A percentile compares a stretch with the other conserved stretches of the same genome.
These are phyloP conservation scores for Pseudonitzschia multiseries DNA, from an alignment of 108 stramenopile species.

Conservation along the genomic window DNA sequence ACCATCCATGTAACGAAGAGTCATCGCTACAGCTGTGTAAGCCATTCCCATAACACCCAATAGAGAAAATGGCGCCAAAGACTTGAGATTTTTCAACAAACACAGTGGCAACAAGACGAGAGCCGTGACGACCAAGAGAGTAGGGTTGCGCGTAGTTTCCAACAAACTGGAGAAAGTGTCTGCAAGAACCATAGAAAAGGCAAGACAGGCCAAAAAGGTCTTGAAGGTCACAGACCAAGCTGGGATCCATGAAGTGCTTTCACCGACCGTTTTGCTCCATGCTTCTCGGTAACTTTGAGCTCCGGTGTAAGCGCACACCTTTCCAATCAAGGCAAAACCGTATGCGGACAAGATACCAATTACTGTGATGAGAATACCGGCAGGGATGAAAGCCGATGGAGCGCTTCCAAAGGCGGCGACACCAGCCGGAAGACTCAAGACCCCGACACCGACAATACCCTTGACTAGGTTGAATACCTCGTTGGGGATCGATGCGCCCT, in stretches of 20 bases:
- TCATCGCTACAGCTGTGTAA: conserved; percentile 84
- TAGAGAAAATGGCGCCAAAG: conserved; percentile 84
- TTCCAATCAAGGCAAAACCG: conserved; percentile 87
- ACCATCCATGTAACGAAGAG: conserved; percentile 73
- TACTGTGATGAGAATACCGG: conserved; percentile 60
- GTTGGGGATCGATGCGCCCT: conserved; percentile 62
- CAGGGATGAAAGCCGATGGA: conserved; percentile 85
- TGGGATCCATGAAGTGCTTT: conserved; percentile 80
- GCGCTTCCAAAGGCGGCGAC: conserved; percentile 89
- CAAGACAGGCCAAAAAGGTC: conserved; percentile 87
- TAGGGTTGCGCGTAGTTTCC: conserved; percentile 50
- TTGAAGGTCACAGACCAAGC: conserved; percentile 79
- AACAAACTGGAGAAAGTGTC: conserved; percentile 82
- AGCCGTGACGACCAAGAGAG: conserved; percentile 65
- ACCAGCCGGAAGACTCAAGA: conserved; percentile 88
- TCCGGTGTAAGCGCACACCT: conserved; percentile 77
- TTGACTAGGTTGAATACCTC: conserved; percentile 91
- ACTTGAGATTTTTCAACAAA: conserved; percentile 78
- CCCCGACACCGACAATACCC: conserved; percentile 91
- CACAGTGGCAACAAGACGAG: conserved; percentile 89
- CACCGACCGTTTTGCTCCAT: conserved; percentile 84
- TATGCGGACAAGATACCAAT: conserved; percentile 86
- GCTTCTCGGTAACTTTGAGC: conserved; percentile 84
- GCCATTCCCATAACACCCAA: conserved; percentile 84
- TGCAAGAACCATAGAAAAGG: conserved; percentile 94